phyloP scores from a whole-genome alignment of 305 asterid genomes.

The Fraxinus albicans region DNA sequence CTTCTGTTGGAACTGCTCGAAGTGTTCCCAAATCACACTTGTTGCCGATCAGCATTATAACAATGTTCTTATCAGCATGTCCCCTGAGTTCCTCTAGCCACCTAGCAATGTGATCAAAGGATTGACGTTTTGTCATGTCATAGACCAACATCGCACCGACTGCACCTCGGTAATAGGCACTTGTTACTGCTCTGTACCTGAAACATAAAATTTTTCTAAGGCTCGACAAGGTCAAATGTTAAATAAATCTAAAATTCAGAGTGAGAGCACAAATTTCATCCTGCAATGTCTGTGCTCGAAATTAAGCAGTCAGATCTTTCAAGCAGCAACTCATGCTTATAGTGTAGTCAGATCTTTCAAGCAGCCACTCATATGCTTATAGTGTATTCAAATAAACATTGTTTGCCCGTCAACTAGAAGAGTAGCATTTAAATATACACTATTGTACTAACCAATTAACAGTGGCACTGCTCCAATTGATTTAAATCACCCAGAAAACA shows the following conservation, averaged over 20 bases:
- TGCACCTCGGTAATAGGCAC: constrained; percentile 45
- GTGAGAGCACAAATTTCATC: background rate
- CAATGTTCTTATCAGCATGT: constrained; percentile 40
- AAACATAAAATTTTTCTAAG: background rate
- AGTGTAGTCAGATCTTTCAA: too few relatives aligned
- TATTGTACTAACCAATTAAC: background rate
- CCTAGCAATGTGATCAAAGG: constrained; percentile 42
- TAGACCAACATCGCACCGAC: constrained; percentile 45
- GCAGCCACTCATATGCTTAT: background rate
- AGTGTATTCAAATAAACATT: background rate
- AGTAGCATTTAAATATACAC: background rate
- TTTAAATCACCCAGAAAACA: background rate
- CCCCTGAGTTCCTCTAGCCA: constrained; percentile 43
- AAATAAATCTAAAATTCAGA: background rate
- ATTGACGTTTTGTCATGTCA: constrained; percentile 41
- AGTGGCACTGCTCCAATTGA: background rate
- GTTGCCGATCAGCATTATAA: constrained; percentile 38
- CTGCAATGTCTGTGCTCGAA: background rate
- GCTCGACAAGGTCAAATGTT: background rate
- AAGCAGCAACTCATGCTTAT: background rate
- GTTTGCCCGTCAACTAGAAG: background rate
- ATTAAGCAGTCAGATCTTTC: background rate
- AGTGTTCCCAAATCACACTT: constrained; percentile 35
- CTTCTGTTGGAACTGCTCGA: constrained; percentile 35
- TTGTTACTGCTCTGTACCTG: constrained; percentile 41